A percentile compares a stretch with the other conserved stretches of the same genome.
Conservation (phyloP, 768 basidiomycete genomes). For the Boletus rubescentipes region DNA sequence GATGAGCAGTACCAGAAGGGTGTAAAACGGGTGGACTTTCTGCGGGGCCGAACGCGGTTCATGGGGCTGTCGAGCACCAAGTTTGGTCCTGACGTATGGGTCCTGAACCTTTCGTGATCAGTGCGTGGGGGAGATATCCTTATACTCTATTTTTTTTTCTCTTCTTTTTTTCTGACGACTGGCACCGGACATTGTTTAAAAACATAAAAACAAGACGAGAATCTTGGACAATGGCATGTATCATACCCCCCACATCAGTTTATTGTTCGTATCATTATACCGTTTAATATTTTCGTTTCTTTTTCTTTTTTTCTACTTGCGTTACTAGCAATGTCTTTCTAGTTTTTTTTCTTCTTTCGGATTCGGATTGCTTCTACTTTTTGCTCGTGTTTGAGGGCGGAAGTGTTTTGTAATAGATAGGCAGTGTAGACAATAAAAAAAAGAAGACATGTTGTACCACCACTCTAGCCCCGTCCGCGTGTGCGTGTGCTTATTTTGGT, state of each 20-base stretch:
- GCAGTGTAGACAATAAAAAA: constrained; percentile 17
- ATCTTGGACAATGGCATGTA: constrained; percentile 22
- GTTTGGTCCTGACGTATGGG: constrained; percentile 38
- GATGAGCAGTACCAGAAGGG: constrained; percentile 46
- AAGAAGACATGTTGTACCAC: constrained; percentile 9
- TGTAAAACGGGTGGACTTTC: constrained; percentile 55
- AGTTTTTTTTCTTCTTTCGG: neutral
- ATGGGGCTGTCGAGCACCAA: constrained; percentile 45
- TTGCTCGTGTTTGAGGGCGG: neutral
- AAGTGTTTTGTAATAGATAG: constrained; percentile 19
- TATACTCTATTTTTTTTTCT: constrained; percentile 23
- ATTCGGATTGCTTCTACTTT: neutral
- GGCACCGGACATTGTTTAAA: constrained; percentile 18
- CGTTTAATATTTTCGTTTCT: neutral
- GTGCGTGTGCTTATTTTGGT: too few species aligned
- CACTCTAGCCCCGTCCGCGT: neutral
- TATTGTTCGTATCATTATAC: constrained; percentile 28
- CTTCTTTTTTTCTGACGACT: neutral
- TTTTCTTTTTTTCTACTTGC: neutral
- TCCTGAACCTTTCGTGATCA: constrained; percentile 28
- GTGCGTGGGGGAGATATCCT: constrained; percentile 16
- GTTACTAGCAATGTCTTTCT: neutral
- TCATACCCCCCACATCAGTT: constrained; percentile 14
- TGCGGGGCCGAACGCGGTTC: constrained; percentile 43
- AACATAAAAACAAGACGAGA: constrained; percentile 14